phyloP scores from a whole-genome alignment of 805 yeast species.

The Pichia insulana region DNA sequence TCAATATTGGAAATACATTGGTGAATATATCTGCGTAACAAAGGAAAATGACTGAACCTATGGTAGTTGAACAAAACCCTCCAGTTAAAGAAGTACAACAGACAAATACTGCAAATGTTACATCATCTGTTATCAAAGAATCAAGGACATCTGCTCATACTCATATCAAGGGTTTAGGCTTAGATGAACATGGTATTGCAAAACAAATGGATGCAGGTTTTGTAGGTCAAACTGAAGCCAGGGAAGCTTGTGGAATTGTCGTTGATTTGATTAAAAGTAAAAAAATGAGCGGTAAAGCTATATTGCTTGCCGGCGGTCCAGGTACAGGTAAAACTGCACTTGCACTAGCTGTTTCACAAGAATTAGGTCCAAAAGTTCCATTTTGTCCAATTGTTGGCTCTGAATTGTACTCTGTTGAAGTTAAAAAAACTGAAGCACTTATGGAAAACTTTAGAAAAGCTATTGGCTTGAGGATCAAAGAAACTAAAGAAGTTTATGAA shows the following conservation, averaged over 20 bases:
- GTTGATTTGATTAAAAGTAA: slow-evolving; percentile 91
- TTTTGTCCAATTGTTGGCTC: slow-evolving; percentile 93
- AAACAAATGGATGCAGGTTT: slow-evolving; percentile 80
- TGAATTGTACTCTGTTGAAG: slow-evolving; percentile 84
- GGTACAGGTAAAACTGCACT: slow-evolving; percentile 98
- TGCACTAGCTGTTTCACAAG: slow-evolving; percentile 86
- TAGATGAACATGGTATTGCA: slow-evolving; percentile 84
- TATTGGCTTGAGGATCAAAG: slow-evolving; percentile 91
- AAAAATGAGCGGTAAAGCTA: slow-evolving; percentile 94
- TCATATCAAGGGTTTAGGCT: slow-evolving; percentile 93
- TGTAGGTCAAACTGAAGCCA: slow-evolving; percentile 94
- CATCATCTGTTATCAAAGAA: slow-evolving; percentile 17
- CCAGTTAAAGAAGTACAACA: neutral
- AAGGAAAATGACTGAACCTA: slow-evolving; percentile 5
- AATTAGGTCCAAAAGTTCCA: slow-evolving; percentile 72
- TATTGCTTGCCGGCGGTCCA: slow-evolving; percentile 94
- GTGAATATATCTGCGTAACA: too few species aligned
- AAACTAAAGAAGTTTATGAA: slow-evolving; percentile 94
- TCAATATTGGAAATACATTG: too few species aligned
- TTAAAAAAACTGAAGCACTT: slow-evolving; percentile 91
- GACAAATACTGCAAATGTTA: slow-evolving; percentile 10
- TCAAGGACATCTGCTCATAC: slow-evolving; percentile 79
- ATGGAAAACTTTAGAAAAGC: slow-evolving; percentile 95
- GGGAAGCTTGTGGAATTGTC: slow-evolving; percentile 88
- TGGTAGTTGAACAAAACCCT: neutral